Base-by-base conservation (phyloP, 805 yeast species). In the Maudiozyma pseudohumilis region DNA sequence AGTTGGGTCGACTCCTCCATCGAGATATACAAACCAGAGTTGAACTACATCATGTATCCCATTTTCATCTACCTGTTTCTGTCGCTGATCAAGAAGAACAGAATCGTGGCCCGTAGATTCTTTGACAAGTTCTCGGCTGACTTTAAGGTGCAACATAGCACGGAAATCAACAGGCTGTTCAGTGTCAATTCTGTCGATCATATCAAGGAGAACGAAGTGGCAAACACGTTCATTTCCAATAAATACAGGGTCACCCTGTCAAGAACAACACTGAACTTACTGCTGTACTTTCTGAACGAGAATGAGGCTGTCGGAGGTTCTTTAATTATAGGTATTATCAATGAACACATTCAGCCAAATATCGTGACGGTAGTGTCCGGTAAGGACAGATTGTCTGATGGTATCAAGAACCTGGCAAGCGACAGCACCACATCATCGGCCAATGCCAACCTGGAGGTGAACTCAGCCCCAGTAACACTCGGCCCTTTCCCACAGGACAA, bases 291-390 rank as follows among this genome's bases (percentile, higher is more conserved):
- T 49, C 61, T 92, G 38, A 94, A 86, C 56, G 96, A 89, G 53
- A 85, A 87, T 56, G 96, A 87, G 59, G 80, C 81, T 8, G 78
- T 79, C 38, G 97, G 97, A 30, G 97, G 97, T 2, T 80, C 88
- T 2, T 73, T 89, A 27, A 68, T 89, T 38, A 84, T 92, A 34
- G 68, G 96, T 48, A 70, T 86, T 34, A 78, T 92, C 44, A 92
- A 92, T 63, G 88, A 86, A 61, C 77, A 85, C 56, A 68, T 92
- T 49, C 77, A 71, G 29, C 69, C 70, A 12, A 59, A 63, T 30
- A 52, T 64, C 12, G 60, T 62, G 2, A 53, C 48, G 65, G 47
- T 69, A 62, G 50, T 54, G 5, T 53, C 53, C 8, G 48, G 56
- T 16, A 55, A 47, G 40, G 60, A 52, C 13, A 49, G 46, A 32